Evolutionary conservation across 441 rosid species (phyloP), one percentile per base, ranked within the genome.

Genomic region (Gossypium laxum): DNA sequence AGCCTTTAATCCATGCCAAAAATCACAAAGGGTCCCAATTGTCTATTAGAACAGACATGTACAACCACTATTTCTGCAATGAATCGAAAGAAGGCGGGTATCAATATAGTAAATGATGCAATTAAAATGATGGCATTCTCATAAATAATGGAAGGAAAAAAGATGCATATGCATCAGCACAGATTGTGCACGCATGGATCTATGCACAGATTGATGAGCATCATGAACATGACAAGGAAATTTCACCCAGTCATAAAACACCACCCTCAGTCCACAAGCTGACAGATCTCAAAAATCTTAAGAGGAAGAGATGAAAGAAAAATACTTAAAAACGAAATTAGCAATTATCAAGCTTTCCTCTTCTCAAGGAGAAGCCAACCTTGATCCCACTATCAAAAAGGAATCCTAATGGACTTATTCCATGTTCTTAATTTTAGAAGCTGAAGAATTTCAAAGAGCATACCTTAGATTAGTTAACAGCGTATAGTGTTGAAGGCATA

Each of bases 401-500:
- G 30, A 11, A 4, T 18, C 26, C 21, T 15, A 17, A 12, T 15
- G 5, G 1, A 64, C 15, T 50, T 15, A 19, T 7, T 5, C 26
- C 2, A 14, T 17, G 14, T 56, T 64, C 24, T 19, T 54, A 62
- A 38, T 12, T 38, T 47, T 30, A 19, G 32, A 57, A 21, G 19
- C 43, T 5, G 26, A 73, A 61, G 70, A 60, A 57, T 28, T 15
- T 14, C 51, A 32, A 63, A 67, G 54, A 12, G 58, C 67, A 26
- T 75, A 82, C 88, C 88, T 85, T 76, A 62, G 58, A 75, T 67
- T 74, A 77, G 54, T 75, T 67, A 76, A 72, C 80, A 74, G 75
- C 75, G 61, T 67, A 77, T 54, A 54, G 81, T 83, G 83, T 81
- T 60, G 82, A 79, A 78, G 75, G 78, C 79, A 78, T 80, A 79